Base-by-base conservation (phyloP, 441 rosid genomes). In the Erodium moschatum region DNA sequence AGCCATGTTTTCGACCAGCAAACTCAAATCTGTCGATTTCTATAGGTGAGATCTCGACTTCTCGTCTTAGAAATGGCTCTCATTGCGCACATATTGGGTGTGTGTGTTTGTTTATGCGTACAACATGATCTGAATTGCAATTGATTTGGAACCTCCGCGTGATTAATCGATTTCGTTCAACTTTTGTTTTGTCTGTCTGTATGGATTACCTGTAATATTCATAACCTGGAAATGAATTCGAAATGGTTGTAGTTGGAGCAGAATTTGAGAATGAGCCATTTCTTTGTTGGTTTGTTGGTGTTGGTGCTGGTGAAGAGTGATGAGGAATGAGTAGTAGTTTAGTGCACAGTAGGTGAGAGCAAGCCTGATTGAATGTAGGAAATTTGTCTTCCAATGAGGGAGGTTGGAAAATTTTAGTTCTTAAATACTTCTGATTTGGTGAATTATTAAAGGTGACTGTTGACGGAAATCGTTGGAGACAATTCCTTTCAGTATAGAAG, bases 11-110 rank as follows among this genome's bases (percentile, higher is more conserved):
- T 87, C 97, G 58, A 27, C 96, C 31, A 77, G 79, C 79, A 91
- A 81, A 86, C 73, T 91, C 85, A 94, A 91, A 76, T 85, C 99
- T 69, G 89, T 95, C 69, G 97, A 95, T 79, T 95, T 94, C 78
- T 91, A 89, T 83, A 84, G 99, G 99, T 91, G 13, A 63, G 83
- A 72, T 77, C 72, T 65, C 35, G 64, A n/a, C 75, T 68, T 70
- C 74, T 69, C 69, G 44, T 6, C 1, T 65, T 67, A 16, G 62
- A 38, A 42, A 27, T 19, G 58, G 19, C 19, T 70, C 64, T 56
- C 20, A 7, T 44, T 60, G 0, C n/a, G n/a, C n/a, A n/a, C n/a
- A n/a, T n/a, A n/a, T 24, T 0, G 0, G 0, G 27, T 0, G 27
- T 24, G 27, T 24, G 27, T 24, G 27, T 0, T 24, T 24, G 27